Percentiles rank a stretch among this genome's conserved stretches.
Conservation (phyloP, 2,329 filamentous ascomycete genomes). For the Bipolaris victoriae region DNA sequence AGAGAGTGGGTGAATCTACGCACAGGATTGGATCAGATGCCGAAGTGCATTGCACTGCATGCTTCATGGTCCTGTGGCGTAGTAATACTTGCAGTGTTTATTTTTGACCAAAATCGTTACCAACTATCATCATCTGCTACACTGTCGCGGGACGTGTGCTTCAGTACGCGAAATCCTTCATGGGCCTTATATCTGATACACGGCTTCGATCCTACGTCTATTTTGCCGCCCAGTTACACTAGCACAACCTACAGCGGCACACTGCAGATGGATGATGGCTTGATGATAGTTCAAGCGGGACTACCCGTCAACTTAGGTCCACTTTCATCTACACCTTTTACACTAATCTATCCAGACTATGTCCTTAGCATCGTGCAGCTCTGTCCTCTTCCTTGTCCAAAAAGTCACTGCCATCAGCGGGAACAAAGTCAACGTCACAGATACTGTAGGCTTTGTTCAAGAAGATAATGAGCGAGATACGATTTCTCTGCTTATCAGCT, state of each 20-base stretch:
- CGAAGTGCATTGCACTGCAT: not conserved
- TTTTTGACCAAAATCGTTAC: no score
- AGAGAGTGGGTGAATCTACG: not conserved
- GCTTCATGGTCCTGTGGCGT: not conserved
- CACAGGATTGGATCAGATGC: not conserved
- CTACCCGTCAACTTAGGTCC: not conserved
- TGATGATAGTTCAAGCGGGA: not conserved
- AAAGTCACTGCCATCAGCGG: not conserved
- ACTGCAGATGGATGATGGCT: no score
- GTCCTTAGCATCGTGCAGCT: not conserved
- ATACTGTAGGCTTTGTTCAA: constrained; percentile 10
- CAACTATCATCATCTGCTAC: not conserved
- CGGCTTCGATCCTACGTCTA: no score
- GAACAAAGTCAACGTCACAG: constrained; percentile 2
- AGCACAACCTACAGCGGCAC: not conserved
- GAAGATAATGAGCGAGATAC: constrained; percentile 11
- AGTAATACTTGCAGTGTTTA: not conserved
- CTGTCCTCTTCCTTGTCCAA: not conserved
- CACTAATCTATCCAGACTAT: not conserved
- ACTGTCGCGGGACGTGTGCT: not conserved
- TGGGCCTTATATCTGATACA: not conserved
- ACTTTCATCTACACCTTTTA: not conserved
- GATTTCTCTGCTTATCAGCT: constrained; percentile 9
- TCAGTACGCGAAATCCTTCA: not conserved
- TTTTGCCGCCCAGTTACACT: not conserved